Evolutionary conservation across 2,329 filamentous ascomycete genomes (phyloP), one percentile per base, ranked within the genome.

Genomic region (Zasmidium angulare): DNA sequence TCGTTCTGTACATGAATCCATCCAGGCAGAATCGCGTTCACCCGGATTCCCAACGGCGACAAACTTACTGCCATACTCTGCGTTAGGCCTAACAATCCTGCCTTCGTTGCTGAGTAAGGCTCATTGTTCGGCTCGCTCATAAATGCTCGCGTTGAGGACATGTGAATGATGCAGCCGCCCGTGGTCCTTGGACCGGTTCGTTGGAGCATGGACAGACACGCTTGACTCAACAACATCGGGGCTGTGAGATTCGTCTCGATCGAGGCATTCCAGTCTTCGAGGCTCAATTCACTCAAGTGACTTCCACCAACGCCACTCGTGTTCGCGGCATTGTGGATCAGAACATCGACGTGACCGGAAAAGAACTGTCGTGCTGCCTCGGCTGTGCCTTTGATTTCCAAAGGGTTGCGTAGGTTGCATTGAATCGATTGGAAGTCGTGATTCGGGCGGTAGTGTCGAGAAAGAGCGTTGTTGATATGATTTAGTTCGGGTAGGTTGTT

Each of bases 1-100:
- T 79, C 77, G 49, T 81, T 72, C 50, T 66, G 71, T 7, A 82
- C 81, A 63, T 82, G 75, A 50, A 84, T 81, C 81, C 81, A 83
- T 0, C 81, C 81, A 0, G 79, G 81, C 31, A 82, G 65, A 17
- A 83, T 78, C 0, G 79, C 75, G 61, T 82, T 83, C 23, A 81
- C 78, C 3, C 79, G 72, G 23, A 83, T 76, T 11, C 75, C 74
- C 2, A 71, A 67, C 51, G 76, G 72, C 1, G 75, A 77, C 14
- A 82, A 68, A 43, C 76, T 79, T 7, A 80, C 74, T 11, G 78
- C 76, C 77, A 82, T 76, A 10, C 76, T 76, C 63, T 82, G 80
- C 52, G 78, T 79, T 24, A 84, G 65, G 0, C 81, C 81, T 9
- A 83, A 67, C 22, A 84, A 66, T 0, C 80, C 80, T 1, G 80